Evolutionary conservation across 1,139 yeast species (phyloP).

Genomic region (Suhomyces ambrosiae): DNA sequence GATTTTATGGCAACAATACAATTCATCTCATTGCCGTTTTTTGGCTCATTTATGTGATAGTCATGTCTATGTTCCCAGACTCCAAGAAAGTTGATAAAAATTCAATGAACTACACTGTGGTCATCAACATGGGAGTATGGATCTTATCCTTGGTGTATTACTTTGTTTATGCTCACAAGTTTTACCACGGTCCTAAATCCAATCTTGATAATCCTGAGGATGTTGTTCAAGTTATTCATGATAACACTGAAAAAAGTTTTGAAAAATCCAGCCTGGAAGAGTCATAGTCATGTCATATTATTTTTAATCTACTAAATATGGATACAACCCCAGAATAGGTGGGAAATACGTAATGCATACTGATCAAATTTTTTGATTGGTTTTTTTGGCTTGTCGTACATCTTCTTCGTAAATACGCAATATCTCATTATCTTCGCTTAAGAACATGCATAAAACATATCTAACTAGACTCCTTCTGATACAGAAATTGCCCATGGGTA

Average conservation of each 20-base stretch:
- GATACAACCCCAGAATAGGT: too few species aligned
- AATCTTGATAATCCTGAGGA: constrained; percentile 28
- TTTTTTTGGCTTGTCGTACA: too few species aligned
- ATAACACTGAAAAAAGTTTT: background rate
- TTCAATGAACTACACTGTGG: constrained; percentile 42
- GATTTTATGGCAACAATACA: constrained; percentile 25
- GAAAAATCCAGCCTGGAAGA: constrained; percentile 4
- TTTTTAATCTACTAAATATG: background rate
- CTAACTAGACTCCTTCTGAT: too few species aligned
- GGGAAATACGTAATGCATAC: too few species aligned
- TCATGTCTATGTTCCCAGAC: constrained; percentile 45
- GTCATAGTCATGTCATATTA: background rate
- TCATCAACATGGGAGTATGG: constrained; percentile 41
- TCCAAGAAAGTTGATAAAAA: constrained; percentile 27
- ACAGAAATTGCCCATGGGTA: too few species aligned
- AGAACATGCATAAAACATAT: too few species aligned
- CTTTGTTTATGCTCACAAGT: constrained; percentile 23
- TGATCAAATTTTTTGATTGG: too few species aligned
- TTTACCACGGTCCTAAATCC: constrained; percentile 40
- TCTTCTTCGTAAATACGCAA: too few species aligned
- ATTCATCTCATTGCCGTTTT: constrained; percentile 27
- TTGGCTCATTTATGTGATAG: constrained; percentile 36
- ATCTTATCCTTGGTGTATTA: constrained; percentile 29
- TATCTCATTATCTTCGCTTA: too few species aligned
- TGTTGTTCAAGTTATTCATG: background rate